A percentile compares a stretch with the other conserved stretches of the same genome.
Conservation (phyloP, 495 filamentous ascomycete species). For the Penicillium manginii region DNA sequence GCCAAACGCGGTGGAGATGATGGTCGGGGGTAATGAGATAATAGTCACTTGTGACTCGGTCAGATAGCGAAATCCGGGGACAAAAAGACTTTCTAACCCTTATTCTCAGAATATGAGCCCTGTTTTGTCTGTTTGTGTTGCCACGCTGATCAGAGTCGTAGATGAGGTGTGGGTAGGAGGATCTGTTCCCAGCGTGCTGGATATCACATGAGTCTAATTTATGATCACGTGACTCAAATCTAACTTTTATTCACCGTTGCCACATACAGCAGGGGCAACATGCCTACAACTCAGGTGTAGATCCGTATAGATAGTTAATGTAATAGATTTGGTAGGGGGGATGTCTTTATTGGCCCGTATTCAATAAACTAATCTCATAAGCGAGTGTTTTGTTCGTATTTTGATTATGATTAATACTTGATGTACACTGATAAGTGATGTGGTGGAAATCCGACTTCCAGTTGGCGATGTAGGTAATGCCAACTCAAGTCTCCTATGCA, state of each 20-base stretch:
- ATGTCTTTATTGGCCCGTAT: too few relatives aligned
- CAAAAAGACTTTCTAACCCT: slow-evolving; percentile 44
- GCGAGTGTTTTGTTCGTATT: not conserved
- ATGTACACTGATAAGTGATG: slow-evolving; percentile 38
- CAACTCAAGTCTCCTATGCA: slow-evolving; percentile 24
- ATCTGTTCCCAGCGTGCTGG: not conserved
- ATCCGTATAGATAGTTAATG: too few relatives aligned
- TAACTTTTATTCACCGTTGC: not conserved
- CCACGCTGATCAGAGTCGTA: not conserved
- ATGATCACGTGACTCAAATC: not conserved
- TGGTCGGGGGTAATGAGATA: slow-evolving; percentile 32
- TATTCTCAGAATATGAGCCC: slow-evolving; percentile 25
- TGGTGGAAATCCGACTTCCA: slow-evolving; percentile 8
- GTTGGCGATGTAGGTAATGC: not conserved
- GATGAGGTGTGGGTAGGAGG: slow-evolving; percentile 1
- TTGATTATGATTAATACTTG: slow-evolving; percentile 43
- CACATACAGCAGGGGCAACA: not conserved
- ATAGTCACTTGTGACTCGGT: slow-evolving; percentile 51
- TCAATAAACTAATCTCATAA: not conserved
- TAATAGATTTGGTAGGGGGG: too few relatives aligned
- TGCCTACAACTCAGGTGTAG: too few relatives aligned
- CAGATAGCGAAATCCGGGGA: slow-evolving; percentile 42
- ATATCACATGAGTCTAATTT: not conserved
- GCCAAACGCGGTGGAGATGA: slow-evolving; percentile 25
- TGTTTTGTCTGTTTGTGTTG: not conserved